These are phyloP conservation scores for Yueomyces sp. DNA, from an alignment of 805 yeast species.

Conservation along the genomic window DNA sequence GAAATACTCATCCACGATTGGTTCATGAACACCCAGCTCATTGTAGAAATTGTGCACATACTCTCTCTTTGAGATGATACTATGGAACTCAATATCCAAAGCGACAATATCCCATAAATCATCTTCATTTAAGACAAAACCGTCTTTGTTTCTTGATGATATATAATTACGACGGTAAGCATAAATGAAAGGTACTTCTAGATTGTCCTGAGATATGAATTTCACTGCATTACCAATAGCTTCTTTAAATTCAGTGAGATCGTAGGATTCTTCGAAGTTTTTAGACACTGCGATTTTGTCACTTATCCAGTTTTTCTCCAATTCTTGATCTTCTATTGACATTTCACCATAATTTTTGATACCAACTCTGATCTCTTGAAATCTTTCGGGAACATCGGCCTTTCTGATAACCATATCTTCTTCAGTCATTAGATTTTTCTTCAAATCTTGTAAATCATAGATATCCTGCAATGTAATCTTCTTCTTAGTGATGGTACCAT, in stretches of 20 bases:
- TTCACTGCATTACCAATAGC: constrained; percentile 63
- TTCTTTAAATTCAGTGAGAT: constrained; percentile 41
- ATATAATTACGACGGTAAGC: constrained; percentile 87
- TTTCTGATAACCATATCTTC: constrained; percentile 80
- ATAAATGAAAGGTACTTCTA: constrained; percentile 93
- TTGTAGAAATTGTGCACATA: constrained; percentile 45
- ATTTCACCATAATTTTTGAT: constrained; percentile 54
- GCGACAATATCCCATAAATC: constrained; percentile 87
- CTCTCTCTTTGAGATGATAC: constrained; percentile 60
- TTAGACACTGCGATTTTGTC: constrained; percentile 49
- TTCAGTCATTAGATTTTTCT: constrained; percentile 82
- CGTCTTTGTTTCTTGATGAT: constrained; percentile 30
- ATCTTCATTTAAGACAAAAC: constrained; percentile 48
- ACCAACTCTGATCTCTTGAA: constrained; percentile 55
- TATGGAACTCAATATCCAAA: constrained; percentile 79
- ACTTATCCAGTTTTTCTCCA: constrained; percentile 75
- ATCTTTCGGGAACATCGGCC: constrained; percentile 86
- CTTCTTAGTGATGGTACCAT: constrained; percentile 16
- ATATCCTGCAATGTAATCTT: constrained; percentile 64
- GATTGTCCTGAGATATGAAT: constrained; percentile 59
- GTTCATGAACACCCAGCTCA: constrained; percentile 43
- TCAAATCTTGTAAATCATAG: constrained; percentile 86
- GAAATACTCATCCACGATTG: constrained; percentile 41
- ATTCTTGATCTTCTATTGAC: constrained; percentile 49
- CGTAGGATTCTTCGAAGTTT: constrained; percentile 24